Evolutionary conservation across 1,284 basidiomycete species (phyloP), one percentile per base, ranked within the genome.

Genomic region (Cutaneotrichosporon mucoides): DNA sequence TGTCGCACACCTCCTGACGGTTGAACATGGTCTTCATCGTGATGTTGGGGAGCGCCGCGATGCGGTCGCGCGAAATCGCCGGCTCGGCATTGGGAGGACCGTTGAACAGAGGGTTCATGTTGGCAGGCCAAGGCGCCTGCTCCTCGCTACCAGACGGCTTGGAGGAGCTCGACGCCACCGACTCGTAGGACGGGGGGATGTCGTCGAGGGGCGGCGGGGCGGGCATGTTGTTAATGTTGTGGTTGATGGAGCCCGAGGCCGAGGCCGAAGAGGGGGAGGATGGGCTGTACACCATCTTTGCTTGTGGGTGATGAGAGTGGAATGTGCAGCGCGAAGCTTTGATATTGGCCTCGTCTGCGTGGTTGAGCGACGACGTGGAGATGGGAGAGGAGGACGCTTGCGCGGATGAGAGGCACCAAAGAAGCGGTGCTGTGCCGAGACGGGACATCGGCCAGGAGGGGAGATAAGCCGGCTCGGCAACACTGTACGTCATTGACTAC

Each of bases 101-200:
- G 7, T 53, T 36, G 55, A 73, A 77, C 24, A 73, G 64, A 36
- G 64, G 61, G 13, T 60, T 49, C 13, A 69, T 55, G 44, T 60
- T 53, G 6, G 64, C 61, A 0, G 69, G 64, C 52, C 63, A 62
- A 24, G 24, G 24, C 24, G 24, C 24, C 24, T 24, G 24, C 24
- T 7, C 5, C 5, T 50, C 48, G 48, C 48, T 36, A 50, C 49
- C 49, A 15, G 49, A 41, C 35, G 35, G 5, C 11, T 24, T 51
- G 11, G 55, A 38, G 12, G 24, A 16, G 33, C 45, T 38, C 24
- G 24, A 24, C 12, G 63, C 56, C 15, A 57, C 47, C 11, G 42
- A 46, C 54, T 73, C 69, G 60, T 75, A 75, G 12, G 73, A 64
- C 10, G 73, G 72, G 1, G 69, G 70, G 12, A 62, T 45, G 37